These are phyloP conservation scores for Corinectria fuckeliana DNA, from an alignment of 2,329 filamentous ascomycete genomes.

Conservation along the genomic window DNA sequence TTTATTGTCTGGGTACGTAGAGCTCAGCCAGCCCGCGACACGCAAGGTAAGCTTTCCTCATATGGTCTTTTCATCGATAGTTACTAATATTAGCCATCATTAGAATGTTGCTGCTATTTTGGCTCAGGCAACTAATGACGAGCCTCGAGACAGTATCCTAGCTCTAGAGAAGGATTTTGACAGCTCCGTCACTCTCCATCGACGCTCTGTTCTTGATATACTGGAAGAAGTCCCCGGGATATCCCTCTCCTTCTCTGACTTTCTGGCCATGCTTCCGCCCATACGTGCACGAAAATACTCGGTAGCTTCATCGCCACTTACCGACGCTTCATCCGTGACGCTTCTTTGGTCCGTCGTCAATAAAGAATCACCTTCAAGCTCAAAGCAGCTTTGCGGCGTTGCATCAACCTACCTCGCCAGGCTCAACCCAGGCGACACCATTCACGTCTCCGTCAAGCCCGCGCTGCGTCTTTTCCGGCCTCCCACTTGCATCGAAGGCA, in stretches of 20 bases:
- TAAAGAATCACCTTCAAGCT: constrained; percentile 53
- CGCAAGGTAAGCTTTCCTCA: constrained; percentile 56
- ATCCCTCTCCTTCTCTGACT: constrained; percentile 62
- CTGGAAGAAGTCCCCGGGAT: constrained; percentile 63
- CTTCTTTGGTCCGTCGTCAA: constrained; percentile 71
- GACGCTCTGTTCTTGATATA: constrained; percentile 64
- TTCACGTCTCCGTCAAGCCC: constrained; percentile 54
- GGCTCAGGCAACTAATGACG: constrained; percentile 42
- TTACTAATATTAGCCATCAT: background rate
- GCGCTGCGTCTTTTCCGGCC: constrained; percentile 51
- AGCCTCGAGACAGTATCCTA: constrained; percentile 43
- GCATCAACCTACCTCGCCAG: constrained; percentile 64
- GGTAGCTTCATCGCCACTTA: constrained; percentile 73
- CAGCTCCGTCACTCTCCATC: constrained; percentile 53
- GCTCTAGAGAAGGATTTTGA: constrained; percentile 46
- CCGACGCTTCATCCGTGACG: constrained; percentile 58
- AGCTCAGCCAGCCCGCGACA: constrained; percentile 71
- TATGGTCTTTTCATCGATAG: background rate
- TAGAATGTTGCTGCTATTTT: constrained; percentile 43
- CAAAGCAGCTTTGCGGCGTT: constrained; percentile 56
- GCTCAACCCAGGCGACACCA: constrained; percentile 47
- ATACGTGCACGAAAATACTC: constrained; percentile 60
- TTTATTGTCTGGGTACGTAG: constrained; percentile 70
- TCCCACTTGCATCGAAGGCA: constrained; percentile 47
- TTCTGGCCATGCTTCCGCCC: constrained; percentile 68